These are phyloP conservation scores for Coemansia sp. DNA, from an alignment of 192 early-diverging fungal species.

Conservation along the genomic window DNA sequence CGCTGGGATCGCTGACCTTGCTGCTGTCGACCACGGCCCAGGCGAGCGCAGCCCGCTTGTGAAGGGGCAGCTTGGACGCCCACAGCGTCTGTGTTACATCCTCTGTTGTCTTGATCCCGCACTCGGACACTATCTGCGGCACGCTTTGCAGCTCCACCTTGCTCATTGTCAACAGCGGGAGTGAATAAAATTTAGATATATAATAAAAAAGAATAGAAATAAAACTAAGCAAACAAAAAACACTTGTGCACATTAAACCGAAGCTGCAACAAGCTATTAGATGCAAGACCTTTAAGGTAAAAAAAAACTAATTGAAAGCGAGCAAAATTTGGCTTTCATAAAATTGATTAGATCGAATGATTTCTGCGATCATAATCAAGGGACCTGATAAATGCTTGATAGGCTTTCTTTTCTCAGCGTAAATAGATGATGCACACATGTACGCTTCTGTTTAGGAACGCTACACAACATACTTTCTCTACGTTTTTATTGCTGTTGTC, in stretches of 20 bases:
- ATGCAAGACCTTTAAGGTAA: too few relatives aligned
- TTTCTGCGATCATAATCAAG: too few relatives aligned
- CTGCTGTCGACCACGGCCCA: constrained; percentile 36
- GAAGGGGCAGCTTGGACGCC: constrained; percentile 15
- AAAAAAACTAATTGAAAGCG: too few relatives aligned
- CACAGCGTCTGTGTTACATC: constrained; percentile 41
- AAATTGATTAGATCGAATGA: too few relatives aligned
- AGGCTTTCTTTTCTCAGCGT: too few relatives aligned
- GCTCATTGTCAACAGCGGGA: not conserved
- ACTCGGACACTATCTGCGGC: not conserved
- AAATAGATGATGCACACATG: too few relatives aligned
- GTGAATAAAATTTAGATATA: not conserved
- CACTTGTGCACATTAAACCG: not conserved
- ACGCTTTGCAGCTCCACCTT: not conserved
- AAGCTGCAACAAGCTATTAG: too few relatives aligned
- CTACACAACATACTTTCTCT: not conserved
- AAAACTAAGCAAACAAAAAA: not conserved
- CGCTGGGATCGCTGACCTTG: not conserved
- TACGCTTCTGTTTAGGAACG: not conserved
- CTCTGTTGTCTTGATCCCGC: constrained; percentile 18
- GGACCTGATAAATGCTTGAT: not conserved
- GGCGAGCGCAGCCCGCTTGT: constrained; percentile 29
- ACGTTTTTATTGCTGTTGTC: too few relatives aligned
- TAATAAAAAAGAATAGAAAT: not conserved
- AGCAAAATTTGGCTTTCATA: too few relatives aligned